Percentiles rank a stretch among this genome's conserved stretches.
These are phyloP conservation scores for Microglena sp. DNA, from an alignment of 139 green algal species.

Conservation along the genomic window DNA sequence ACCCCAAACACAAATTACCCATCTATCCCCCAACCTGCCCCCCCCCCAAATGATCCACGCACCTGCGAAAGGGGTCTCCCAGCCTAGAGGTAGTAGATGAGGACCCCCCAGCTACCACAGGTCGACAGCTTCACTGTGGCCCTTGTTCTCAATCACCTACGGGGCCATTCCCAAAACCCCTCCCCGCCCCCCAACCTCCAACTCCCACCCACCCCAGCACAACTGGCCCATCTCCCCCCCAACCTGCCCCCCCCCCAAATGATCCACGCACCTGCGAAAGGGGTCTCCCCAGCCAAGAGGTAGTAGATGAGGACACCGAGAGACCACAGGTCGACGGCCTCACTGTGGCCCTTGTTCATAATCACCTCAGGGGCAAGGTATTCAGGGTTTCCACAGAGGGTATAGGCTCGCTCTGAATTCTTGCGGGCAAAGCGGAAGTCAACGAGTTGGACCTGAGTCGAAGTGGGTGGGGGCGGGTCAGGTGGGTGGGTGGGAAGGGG, in stretches of 20 bases:
- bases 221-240: too few relatives aligned
- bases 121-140: constrained; percentile 44
- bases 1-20: too few relatives aligned
- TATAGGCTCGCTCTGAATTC: constrained; percentile 51
- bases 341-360: constrained; percentile 62
- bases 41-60: too few relatives aligned
- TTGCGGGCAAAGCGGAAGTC: constrained; percentile 51
- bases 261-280: constrained; percentile 36
- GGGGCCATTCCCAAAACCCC: too few relatives aligned
- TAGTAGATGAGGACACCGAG: constrained; percentile 63
- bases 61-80: constrained; percentile 40
- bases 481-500: neutral
- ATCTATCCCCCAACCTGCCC: too few relatives aligned
- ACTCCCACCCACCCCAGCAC: too few relatives aligned
- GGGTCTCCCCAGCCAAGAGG: constrained; percentile 44
- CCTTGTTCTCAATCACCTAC: constrained; percentile 41
- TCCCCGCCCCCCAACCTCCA: too few relatives aligned
- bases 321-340: constrained; percentile 55
- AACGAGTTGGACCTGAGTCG: constrained; percentile 23
- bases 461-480: too few relatives aligned
- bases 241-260: too few relatives aligned
- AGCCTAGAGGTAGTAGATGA: constrained; percentile 53
- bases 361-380: constrained; percentile 36
- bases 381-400: constrained; percentile 63
- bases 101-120: constrained; percentile 62